phyloP scores from a whole-genome alignment of 371 early-diverging fungal species.

The Lichtheimia hyalospora region DNA sequence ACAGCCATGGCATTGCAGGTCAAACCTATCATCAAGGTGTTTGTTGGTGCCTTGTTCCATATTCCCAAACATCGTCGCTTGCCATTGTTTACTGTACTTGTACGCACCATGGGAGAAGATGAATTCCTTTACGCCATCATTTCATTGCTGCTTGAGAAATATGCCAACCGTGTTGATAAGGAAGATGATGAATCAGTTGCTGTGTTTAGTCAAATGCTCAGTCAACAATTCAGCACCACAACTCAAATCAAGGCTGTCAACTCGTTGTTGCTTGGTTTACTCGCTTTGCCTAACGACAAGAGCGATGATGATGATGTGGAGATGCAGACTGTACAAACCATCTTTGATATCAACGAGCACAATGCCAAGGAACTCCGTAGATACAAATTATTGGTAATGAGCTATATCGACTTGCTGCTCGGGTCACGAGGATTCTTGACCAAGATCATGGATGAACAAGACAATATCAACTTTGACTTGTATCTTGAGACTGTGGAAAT shows the following conservation, averaged over 20 bases:
- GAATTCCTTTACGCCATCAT: constrained; percentile 75
- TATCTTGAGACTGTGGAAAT: constrained; percentile 53
- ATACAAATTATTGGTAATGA: constrained; percentile 72
- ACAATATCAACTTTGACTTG: constrained; percentile 34
- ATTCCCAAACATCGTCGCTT: constrained; percentile 93
- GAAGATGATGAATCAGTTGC: constrained; percentile 59
- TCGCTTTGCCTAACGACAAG: constrained; percentile 66
- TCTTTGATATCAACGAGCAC: constrained; percentile 55
- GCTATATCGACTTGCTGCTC: constrained; percentile 68
- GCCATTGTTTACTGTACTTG: constrained; percentile 81
- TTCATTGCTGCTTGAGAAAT: constrained; percentile 73
- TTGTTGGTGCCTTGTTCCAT: constrained; percentile 89
- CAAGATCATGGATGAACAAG: constrained; percentile 49
- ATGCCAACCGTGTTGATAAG: constrained; percentile 56
- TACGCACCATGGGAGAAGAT: constrained; percentile 78
- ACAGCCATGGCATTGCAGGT: constrained; percentile 48
- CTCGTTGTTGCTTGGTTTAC: constrained; percentile 59
- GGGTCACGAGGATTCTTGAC: constrained; percentile 63
- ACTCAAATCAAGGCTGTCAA: constrained; percentile 72
- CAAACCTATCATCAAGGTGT: constrained; percentile 81
- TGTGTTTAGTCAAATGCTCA: constrained; percentile 68
- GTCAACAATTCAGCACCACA: constrained; percentile 62
- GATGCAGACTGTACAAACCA: constrained; percentile 15
- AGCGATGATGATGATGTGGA: constrained; percentile 39
- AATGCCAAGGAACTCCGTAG: constrained; percentile 72